Evolutionary conservation across 164 flowering plant species (phyloP).

Genomic region (Chimonanthus praecox): DNA sequence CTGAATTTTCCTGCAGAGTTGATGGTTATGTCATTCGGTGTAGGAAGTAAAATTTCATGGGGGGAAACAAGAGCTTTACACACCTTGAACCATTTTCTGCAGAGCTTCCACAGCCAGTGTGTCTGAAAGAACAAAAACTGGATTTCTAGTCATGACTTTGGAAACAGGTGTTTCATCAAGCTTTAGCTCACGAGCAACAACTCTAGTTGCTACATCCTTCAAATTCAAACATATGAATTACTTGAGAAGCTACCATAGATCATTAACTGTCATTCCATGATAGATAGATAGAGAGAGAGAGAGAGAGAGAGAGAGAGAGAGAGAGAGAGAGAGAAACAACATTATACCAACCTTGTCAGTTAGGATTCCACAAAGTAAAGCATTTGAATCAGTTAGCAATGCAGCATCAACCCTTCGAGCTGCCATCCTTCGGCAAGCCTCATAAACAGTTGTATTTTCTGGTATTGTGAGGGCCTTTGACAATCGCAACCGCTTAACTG

Average conservation of each 20-base stretch:
- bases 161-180: conserved; percentile 88
- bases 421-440: conserved; percentile 95
- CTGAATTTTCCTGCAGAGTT: conserved; percentile 80
- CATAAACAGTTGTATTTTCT: conserved; percentile 69
- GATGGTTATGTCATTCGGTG: not conserved
- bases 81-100: conserved; percentile 99
- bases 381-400: conserved; percentile 91
- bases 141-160: conserved; percentile 96
- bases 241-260: not conserved
- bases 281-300: not conserved
- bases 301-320: not conserved
- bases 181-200: conserved; percentile 74
- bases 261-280: not conserved
- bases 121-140: conserved; percentile 90
- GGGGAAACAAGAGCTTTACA: conserved; percentile 2
- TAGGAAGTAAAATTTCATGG: too few species aligned
- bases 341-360: conserved; percentile 72
- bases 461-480: conserved; percentile 92
- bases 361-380: conserved; percentile 91
- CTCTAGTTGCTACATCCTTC: conserved; percentile 90
- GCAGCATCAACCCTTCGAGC: conserved; percentile 93
- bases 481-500: conserved; percentile 84
- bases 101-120: conserved; percentile 98
- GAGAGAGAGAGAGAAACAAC: not conserved
- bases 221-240: conserved; percentile 8